Evolutionary conservation across 225 moss, liverwort and hornwort genomes (phyloP).

Genomic region (Straminergon stramineum): DNA sequence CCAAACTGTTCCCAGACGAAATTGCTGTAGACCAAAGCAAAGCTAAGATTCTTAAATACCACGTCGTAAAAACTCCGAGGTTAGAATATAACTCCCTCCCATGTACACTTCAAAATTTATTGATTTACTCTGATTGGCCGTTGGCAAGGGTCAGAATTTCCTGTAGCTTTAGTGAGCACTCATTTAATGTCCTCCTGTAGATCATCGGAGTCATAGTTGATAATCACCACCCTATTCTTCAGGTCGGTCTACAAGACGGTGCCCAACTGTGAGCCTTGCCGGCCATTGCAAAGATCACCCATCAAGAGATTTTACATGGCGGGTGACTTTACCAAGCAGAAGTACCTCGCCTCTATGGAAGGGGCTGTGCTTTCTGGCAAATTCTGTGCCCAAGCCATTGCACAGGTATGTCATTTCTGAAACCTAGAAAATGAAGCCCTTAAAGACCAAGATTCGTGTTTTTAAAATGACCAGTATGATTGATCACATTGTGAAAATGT

Average conservation of each 20-base stretch:
- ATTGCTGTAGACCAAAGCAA: slow-evolving; percentile 87
- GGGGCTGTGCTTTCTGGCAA: slow-evolving; percentile 96
- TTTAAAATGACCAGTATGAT: not conserved
- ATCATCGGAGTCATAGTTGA: not conserved
- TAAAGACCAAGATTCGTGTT: not conserved
- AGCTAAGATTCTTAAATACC: slow-evolving; percentile 92
- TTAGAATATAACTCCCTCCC: not conserved
- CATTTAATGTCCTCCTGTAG: not conserved
- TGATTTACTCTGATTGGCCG: not conserved
- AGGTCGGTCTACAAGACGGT: slow-evolving; percentile 97
- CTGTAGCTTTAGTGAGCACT: not conserved
- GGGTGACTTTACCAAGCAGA: slow-evolving; percentile 97
- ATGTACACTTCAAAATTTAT: not conserved
- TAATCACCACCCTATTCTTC: not conserved
- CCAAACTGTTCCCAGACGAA: slow-evolving; percentile 75
- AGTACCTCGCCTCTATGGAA: slow-evolving; percentile 97
- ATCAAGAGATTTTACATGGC: slow-evolving; percentile 83
- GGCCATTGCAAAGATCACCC: slow-evolving; percentile 80
- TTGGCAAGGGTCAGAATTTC: not conserved
- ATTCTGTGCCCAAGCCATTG: slow-evolving; percentile 71
- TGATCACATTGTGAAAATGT: not conserved
- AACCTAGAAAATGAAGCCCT: not conserved
- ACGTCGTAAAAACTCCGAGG: slow-evolving; percentile 97
- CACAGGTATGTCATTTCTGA: slow-evolving; percentile 33
- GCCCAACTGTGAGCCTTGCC: slow-evolving; percentile 87